Evolutionary conservation across 495 filamentous ascomycete genomes (phyloP).

Genomic region (Xylaria longipes): DNA sequence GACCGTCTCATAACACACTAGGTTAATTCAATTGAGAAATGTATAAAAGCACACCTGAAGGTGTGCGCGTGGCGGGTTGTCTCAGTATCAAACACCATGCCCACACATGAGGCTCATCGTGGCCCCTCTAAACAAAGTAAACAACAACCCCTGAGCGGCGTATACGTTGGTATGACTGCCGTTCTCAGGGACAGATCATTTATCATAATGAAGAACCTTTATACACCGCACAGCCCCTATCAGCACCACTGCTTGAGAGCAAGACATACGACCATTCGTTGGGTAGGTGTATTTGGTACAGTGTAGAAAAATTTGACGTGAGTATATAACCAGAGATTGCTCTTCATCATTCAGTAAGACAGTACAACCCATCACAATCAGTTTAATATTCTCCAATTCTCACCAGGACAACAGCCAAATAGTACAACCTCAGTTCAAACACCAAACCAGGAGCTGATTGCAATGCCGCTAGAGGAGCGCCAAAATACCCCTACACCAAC

Average conservation of each 20-base stretch:
- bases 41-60: background rate
- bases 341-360: background rate
- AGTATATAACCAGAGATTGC: background rate
- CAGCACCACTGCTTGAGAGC: background rate
- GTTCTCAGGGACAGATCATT: background rate
- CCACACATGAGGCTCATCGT: background rate
- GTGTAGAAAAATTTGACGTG: background rate
- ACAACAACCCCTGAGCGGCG: background rate
- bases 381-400: background rate
- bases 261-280: background rate
- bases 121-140: background rate
- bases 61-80: background rate
- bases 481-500: background rate
- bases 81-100: slow-evolving; percentile 6
- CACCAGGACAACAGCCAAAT: background rate
- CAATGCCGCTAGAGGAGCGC: background rate
- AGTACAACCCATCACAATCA: background rate
- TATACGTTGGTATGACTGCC: background rate
- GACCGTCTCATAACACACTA: no score
- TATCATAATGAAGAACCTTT: background rate
- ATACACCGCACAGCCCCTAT: background rate
- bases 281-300: background rate
- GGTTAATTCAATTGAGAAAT: no score
- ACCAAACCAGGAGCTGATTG: background rate
- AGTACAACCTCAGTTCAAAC: background rate